These are phyloP conservation scores for Colletotrichum magnum DNA, from an alignment of 2,329 filamentous ascomycete species.

Conservation along the genomic window DNA sequence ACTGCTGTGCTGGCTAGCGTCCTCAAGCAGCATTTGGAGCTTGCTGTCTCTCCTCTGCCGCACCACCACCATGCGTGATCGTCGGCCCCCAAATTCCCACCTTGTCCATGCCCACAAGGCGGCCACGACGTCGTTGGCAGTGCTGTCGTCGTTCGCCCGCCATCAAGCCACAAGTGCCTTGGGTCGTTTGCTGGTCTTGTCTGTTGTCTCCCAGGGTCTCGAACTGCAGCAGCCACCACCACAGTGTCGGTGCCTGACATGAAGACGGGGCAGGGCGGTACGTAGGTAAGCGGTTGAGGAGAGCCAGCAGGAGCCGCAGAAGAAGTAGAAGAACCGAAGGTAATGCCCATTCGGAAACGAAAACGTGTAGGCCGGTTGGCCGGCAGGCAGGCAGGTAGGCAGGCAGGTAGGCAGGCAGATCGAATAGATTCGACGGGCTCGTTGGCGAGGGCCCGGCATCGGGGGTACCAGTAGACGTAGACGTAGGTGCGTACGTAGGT, in stretches of 20 bases:
- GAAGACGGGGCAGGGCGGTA: slow-evolving; percentile 27
- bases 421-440: too few relatives aligned
- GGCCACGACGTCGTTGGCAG: slow-evolving; percentile 12
- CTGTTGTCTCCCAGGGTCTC: slow-evolving; percentile 27
- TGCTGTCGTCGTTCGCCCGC: slow-evolving; percentile 9
- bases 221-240: slow-evolving; percentile 21
- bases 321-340: slow-evolving; percentile 7
- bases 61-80: slow-evolving; percentile 28
- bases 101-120: background rate
- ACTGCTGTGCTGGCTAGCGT: slow-evolving; percentile 40
- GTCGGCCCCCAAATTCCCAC: background rate
- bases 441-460: background rate
- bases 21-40: slow-evolving; percentile 18
- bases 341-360: slow-evolving; percentile 1
- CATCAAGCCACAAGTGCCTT: slow-evolving; percentile 35
- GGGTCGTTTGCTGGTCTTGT: slow-evolving; percentile 9
- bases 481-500: too few relatives aligned
- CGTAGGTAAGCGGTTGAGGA: slow-evolving; percentile 18
- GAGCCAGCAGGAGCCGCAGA: background rate
- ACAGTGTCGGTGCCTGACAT: slow-evolving; percentile 33
- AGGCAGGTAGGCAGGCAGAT: background rate
- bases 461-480: background rate
- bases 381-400: background rate
- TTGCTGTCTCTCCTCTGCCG: slow-evolving; percentile 25
- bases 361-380: slow-evolving; percentile 14